Evolutionary conservation across 192 early-diverging fungal species (phyloP), one percentile per base, ranked within the genome.

Genomic region (Martensiomyces pterosporus): DNA sequence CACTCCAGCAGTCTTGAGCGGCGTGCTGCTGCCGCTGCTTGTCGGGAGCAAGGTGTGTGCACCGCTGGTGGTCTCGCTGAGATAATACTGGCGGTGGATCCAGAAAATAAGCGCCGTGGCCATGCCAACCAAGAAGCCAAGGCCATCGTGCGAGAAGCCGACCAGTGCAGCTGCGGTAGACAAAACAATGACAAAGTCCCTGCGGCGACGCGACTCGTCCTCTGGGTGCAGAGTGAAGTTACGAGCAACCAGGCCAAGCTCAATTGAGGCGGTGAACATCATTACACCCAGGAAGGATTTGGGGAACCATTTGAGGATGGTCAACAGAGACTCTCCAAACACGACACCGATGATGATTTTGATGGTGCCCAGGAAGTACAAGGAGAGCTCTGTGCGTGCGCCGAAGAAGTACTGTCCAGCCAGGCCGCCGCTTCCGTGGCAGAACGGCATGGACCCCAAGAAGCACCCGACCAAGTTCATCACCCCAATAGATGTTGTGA

Each of bases 401-500:
- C 93, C 93, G 68, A 95, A 95, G 7, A 90, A 86, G 60, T 93
- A 92, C 69, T 95, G 91, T 5, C 85, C 93, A n/a, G 90, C 89
- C n/a, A 95, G 71, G 17, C 93, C 93, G 17, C 93, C 92, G 26
- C 87, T 87, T 22, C 86, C 82, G 43, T 87, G 85, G 52, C 92
- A 85, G 61, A 88, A 80, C 25, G 91, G 84, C 59, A 93, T 79
- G 18, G 88, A 77, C 7, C 87, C 83, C 72, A 91, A 76, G 61
- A 82, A 83, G 72, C 88, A 85, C 15, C 85, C 83, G 34, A 88
- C 47, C 26, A 92, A 49, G 53, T 89, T 85, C 84, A 92, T 91
- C 12, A 85, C 24, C 27, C 90, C 89, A 18, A 94, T 79, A 17
- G 81, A 81, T 25, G 88, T 73, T 4, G 51, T 67, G 17, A 76